Base-by-base conservation (phyloP, 352 stramenopile genomes). In the Plasmopara halstedii region DNA sequence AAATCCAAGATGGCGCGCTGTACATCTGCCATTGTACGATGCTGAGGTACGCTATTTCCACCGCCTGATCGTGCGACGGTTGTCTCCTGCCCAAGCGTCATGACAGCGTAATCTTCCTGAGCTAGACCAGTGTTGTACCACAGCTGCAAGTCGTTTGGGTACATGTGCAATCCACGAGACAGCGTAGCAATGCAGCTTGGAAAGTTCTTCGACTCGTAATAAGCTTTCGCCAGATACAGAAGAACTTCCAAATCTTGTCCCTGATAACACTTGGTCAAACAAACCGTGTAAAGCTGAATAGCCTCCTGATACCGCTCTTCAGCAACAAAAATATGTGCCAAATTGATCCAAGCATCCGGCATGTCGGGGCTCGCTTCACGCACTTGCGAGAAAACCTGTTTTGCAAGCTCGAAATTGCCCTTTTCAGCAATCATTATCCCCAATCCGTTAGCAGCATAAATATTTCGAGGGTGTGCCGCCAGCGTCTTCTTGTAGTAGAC, bases 381-480 rank as follows among this genome's bases (percentile, higher is more conserved):
- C 8, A 99, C 94, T 51, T 94, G 80, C n/a, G 83, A 85, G 58
- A 99, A 98, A 46, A 98, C 91, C 56, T 96, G 88, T 55, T 97
- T 98, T 7, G 93, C 92, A 42, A 97, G 82, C 44, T 97, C 90
- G 20, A 98, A 85, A 47, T 98, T 96, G 17, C 86, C 95, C 62
- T 98, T 98, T 64, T 99, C 95, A 4, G 95, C 95, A 64, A 99
- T 83, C 64, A 98, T 95, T 59, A 97, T 97, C 14, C 95, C 95
- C 33, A 99, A 65, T n/a, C 95, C 95, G 59, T 98, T 98, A 13
- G 94, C 95, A 20, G 95, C 94, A 57, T 97, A 97, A 15, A 97
- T 92, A 71, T 98, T 98, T 41, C 76, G 74, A 10, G 88, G 83
- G 51, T 98, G 88, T 17, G 88, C 95, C 34, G 80, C 62, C 19